Evolutionary conservation across 129 eudicot genomes (phyloP), one percentile per base, ranked within the genome.

Genomic region (Flaveria trinervia): DNA sequence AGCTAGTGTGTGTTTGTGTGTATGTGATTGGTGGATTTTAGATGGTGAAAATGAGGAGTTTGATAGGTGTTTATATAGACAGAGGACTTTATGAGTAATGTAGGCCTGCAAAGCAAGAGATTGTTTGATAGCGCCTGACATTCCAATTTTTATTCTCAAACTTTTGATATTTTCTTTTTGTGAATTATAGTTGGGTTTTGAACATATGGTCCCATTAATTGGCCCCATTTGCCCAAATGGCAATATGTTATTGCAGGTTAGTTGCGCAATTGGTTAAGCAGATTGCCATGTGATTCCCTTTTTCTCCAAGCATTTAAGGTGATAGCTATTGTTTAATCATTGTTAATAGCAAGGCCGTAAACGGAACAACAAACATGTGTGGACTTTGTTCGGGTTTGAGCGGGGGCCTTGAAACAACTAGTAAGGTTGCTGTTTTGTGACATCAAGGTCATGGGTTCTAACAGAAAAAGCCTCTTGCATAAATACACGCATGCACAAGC

Each of bases 21-120:
- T 65, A 39, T 70, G 50, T 59, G 65, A 50, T 65, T 76, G 80
- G 65, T 76, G 76, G 51, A 48, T 86, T 72, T 66, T 36, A 33
- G 84, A 60, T 84, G 69, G 74, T 71, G 54, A 72, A 39, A 56
- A 79, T 56, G 85, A 76, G 81, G 80, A 77, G 79, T 39, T 70
- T 71, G 65, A 76, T 78, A 74, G 90, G 77, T 71, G 86, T 82
- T 85, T 92, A 83, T 79, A 85, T 84, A 89, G 88, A 85, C 84
- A 74, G 60, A 48, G 76, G 49, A 67, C 22, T 75, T 55, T 36
- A 71, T 49, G 72, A 72, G 66, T 71, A 71, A 79, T 71, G 72
- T 79, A 79, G 82, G 56, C 49, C 36, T 79, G 72, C 83, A 70
- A 71, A 76, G 81, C 33, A 68, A 51, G 72, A 80, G 61, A 70